phyloP scores from a whole-genome alignment of 805 yeast species.

The Kluyveromyces aestuarii region DNA sequence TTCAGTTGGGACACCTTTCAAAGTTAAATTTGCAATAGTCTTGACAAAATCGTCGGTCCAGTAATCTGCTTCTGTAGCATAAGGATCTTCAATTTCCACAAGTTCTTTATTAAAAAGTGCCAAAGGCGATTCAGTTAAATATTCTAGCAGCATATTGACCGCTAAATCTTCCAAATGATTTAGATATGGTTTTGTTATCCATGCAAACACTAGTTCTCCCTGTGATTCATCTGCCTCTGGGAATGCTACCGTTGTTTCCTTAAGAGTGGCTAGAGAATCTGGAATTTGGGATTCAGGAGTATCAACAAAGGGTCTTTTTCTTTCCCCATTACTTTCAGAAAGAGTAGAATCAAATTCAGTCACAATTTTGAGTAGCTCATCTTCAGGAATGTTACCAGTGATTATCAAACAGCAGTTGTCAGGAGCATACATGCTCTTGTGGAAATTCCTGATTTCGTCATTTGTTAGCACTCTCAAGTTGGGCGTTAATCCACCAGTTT shows the following conservation, averaged over 20 bases:
- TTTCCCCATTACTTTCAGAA: conserved; percentile 28
- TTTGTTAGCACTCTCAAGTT: conserved; percentile 67
- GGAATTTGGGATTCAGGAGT: conserved; percentile 36
- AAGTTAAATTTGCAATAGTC: conserved; percentile 44
- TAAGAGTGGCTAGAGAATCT: conserved; percentile 34
- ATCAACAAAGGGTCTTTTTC: conserved; percentile 74
- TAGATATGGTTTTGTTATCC: conserved; percentile 69
- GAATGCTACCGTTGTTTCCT: conserved; percentile 52
- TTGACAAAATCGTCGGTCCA: conserved; percentile 67
- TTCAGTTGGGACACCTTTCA: conserved; percentile 72
- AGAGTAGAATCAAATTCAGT: conserved; percentile 51
- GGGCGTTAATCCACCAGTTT: conserved; percentile 84
- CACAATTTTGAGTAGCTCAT: conserved; percentile 55
- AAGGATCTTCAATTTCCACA: conserved; percentile 75
- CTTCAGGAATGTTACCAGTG: conserved; percentile 77
- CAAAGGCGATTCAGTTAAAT: conserved; percentile 68
- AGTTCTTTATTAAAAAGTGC: conserved; percentile 63
- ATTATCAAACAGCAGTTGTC: conserved; percentile 77
- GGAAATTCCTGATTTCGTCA: conserved; percentile 70
- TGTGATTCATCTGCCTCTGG: conserved; percentile 84
- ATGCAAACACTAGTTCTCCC: conserved; percentile 65
- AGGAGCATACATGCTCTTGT: conserved; percentile 62
- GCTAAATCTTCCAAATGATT: conserved; percentile 55
- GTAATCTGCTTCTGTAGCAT: conserved; percentile 61
- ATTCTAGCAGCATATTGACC: conserved; percentile 57